phyloP scores from a whole-genome alignment of 805 yeast species.

The Wickerhamomyces kurtzmanii region DNA sequence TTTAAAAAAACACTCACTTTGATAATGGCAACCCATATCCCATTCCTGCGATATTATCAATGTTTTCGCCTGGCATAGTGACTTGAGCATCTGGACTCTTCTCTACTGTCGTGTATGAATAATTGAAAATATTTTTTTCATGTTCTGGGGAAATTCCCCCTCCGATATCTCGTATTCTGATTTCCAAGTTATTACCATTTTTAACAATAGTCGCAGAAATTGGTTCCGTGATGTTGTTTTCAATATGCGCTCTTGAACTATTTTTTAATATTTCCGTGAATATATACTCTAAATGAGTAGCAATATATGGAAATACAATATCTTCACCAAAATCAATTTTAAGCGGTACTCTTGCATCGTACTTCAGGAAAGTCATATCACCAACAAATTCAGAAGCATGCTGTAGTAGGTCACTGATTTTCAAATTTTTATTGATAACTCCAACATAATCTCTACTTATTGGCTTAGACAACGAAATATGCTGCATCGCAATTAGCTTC shows the following conservation, averaged over 20 bases:
- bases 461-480: constrained; percentile 48
- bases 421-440: constrained; percentile 55
- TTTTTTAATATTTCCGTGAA: constrained; percentile 82
- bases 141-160: constrained; percentile 73
- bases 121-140: constrained; percentile 66
- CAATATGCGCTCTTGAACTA: constrained; percentile 82
- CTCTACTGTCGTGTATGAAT: constrained; percentile 76
- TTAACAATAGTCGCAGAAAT: constrained; percentile 36
- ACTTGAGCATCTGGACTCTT: constrained; percentile 43
- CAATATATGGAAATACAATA: constrained; percentile 70
- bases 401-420: constrained; percentile 52
- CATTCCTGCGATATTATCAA: constrained; percentile 78
- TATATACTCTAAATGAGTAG: constrained; percentile 81
- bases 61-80: constrained; percentile 63
- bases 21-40: constrained; percentile 92
- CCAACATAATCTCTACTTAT: constrained; percentile 42
- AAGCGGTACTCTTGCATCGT: constrained; percentile 63
- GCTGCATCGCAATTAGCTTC: constrained; percentile 82
- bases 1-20: no score
- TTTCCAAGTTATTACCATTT: constrained; percentile 33
- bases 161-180: constrained; percentile 79
- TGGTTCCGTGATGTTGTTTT: constrained; percentile 30
- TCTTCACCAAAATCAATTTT: constrained; percentile 46
- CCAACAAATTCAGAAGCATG: constrained; percentile 68
- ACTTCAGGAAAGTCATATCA: constrained; percentile 75